These are phyloP conservation scores for Penicillium sp. DNA, from an alignment of 2,329 filamentous ascomycete species.

Conservation along the genomic window DNA sequence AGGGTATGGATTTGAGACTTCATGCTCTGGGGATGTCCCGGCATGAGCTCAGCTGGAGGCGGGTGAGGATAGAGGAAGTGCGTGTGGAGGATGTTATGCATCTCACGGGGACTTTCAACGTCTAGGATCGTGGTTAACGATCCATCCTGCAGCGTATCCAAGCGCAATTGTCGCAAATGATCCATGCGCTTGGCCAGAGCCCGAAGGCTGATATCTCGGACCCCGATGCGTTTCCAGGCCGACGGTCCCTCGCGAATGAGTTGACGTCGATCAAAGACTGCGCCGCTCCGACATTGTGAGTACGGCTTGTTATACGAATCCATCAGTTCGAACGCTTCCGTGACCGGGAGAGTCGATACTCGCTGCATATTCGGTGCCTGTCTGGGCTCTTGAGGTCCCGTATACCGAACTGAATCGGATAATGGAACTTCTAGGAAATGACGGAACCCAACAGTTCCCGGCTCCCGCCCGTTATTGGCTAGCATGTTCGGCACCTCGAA, in stretches of 20 bases:
- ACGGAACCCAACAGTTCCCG: conserved; percentile 46
- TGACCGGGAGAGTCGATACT: conserved; percentile 25
- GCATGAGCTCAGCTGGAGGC: conserved; percentile 21
- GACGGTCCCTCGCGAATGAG: conserved; percentile 37
- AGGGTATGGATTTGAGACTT: conserved; percentile 46
- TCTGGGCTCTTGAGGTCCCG: conserved; percentile 20
- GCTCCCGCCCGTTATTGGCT: conserved; percentile 42
- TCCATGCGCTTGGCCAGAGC: conserved; percentile 35
- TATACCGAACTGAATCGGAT: conserved; percentile 32
- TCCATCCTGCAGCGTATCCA: conserved; percentile 31
- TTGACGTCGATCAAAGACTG: conserved; percentile 34
- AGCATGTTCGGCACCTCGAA: conserved; percentile 50
- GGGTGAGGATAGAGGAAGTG: conserved; percentile 38
- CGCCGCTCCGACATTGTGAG: conserved; percentile 34
- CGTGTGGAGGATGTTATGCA: conserved; percentile 36
- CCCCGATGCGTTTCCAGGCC: conserved; percentile 42
- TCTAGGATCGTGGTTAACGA: conserved; percentile 36
- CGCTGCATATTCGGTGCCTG: conserved; percentile 19
- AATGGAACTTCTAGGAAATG: conserved; percentile 47
- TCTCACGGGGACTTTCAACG: conserved; percentile 27
- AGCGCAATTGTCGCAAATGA: conserved; percentile 31
- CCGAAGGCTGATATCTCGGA: conserved; percentile 36
- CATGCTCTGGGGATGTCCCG: conserved; percentile 32
- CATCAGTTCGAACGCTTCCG: conserved; percentile 34
- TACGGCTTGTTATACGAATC: conserved; percentile 34